Conservation (phyloP, 192 early-diverging fungal genomes). For the Gigaspora rosea region DNA sequence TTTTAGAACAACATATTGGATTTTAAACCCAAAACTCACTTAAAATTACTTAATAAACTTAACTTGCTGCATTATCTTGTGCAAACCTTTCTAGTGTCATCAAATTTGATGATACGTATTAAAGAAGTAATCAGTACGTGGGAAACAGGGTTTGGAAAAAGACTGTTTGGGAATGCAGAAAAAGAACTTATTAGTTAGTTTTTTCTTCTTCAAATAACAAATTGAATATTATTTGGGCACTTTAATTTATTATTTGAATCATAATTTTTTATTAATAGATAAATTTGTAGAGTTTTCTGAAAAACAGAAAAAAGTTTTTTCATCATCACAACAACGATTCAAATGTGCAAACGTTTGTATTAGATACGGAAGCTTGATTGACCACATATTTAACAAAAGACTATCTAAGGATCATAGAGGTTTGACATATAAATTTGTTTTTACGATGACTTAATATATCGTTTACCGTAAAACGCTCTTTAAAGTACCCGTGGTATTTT, state of each 20-base stretch:
- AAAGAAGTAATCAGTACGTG: background rate
- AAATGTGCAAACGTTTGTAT: conserved; percentile 26
- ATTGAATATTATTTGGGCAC: too few relatives aligned
- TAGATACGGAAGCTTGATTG: conserved; percentile 39
- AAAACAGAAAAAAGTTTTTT: background rate
- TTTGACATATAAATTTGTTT: too few relatives aligned
- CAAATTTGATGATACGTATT: conserved; percentile 8
- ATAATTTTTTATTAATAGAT: background rate
- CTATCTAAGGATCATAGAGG: conserved; percentile 42
- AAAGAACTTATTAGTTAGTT: background rate
- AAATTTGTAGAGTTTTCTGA: background rate
- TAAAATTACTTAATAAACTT: conserved; percentile 17
- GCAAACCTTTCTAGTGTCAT: background rate
- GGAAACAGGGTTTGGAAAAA: conserved; percentile 11
- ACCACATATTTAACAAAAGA: conserved; percentile 37
- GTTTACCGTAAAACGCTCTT: too few relatives aligned
- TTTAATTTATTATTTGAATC: background rate
- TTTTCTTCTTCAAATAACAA: too few relatives aligned
- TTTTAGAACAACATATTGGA: conserved; percentile 13
- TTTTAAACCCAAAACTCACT: conserved; percentile 7
- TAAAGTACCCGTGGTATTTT: too few relatives aligned
- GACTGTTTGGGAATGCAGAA: background rate
- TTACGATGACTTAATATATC: too few relatives aligned
- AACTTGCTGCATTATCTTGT: conserved; percentile 12
- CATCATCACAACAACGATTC: background rate